phyloP scores from a whole-genome alignment of 148 eudicot species.

The Arctostaphylos glauca region DNA sequence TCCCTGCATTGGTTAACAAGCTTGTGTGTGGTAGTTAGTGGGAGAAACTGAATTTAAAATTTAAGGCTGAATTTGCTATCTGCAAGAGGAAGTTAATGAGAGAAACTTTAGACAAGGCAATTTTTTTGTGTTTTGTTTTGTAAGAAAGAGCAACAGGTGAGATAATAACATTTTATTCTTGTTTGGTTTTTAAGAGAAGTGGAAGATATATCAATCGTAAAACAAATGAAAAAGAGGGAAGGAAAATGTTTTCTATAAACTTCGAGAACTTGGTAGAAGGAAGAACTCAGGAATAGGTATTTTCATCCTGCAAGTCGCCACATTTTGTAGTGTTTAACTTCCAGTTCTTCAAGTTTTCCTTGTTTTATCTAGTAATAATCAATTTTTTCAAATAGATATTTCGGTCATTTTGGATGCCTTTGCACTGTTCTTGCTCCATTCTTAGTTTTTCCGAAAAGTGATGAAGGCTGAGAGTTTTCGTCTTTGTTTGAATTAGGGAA shows the following conservation, averaged over 20 bases:
- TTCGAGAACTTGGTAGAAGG: too few relatives aligned
- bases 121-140: background rate
- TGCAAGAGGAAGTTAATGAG: background rate
- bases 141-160: background rate
- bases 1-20: background rate
- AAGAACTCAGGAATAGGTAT: too few relatives aligned
- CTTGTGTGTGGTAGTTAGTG: background rate
- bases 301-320: too few relatives aligned
- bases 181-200: background rate
- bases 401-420: background rate
- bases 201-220: background rate
- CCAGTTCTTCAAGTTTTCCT: background rate
- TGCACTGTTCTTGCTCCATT: background rate
- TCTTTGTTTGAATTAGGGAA: conserved; percentile 13
- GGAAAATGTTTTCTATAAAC: background rate
- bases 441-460: background rate
- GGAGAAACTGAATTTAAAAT: background rate
- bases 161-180: background rate
- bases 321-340: too few relatives aligned
- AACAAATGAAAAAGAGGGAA: background rate
- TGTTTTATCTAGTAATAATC: background rate
- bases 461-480: background rate
- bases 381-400: background rate
- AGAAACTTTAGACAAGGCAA: background rate
- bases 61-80: background rate